Base-by-base conservation (phyloP, 768 basidiomycete species). In the Lactarius quietus region DNA sequence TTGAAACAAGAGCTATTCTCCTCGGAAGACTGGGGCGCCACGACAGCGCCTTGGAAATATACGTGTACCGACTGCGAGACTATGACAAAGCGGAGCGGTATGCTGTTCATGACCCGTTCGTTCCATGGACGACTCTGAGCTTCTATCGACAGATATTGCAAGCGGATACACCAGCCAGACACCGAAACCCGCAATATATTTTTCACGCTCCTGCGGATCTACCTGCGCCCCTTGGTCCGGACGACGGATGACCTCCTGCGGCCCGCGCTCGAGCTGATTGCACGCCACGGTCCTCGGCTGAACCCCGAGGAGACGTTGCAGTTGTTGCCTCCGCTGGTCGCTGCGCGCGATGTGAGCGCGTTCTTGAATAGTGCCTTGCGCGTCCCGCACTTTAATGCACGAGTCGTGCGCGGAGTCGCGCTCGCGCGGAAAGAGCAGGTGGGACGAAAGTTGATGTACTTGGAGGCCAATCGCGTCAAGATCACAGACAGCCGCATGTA, bases 401-500 rank as follows among this genome's bases (percentile, higher is more conserved):
- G 81, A 39, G 86, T 95, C 20, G 75, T 92, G 23, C 84, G 85
- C 33, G 82, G 87, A 61, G 79, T 98, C 12, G 81, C 81, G 73
- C 85, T 89, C 73, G 84, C 90, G n/a, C 79, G 90, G 66, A 82
- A 86, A 65, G 93, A 97, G 65, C 87, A 92, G 67, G 77, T 92
- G 17, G 86, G 92, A 45, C 76, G 87, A 70, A 80, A 79, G 63
- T 71, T 97, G 72, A 88, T 97, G 83, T 78, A 78, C 57, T 75
- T 97, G 61, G 89, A 98, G 77, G 81, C 84, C 55, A 87, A 84
- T 72, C 81, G 92, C 61, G 95, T 98, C 23, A 92, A 90, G 73
- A 86, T 98, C 59, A 90, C 90, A 0, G 95, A 98, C 73, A 89
- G 87, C 72, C 84, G 97, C 70, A 95, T 98, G 95, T 97, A 70